Evolutionary conservation across 345 rosid genomes (phyloP), one percentile per base, ranked within the genome.

Genomic region (Citrus sinensis): DNA sequence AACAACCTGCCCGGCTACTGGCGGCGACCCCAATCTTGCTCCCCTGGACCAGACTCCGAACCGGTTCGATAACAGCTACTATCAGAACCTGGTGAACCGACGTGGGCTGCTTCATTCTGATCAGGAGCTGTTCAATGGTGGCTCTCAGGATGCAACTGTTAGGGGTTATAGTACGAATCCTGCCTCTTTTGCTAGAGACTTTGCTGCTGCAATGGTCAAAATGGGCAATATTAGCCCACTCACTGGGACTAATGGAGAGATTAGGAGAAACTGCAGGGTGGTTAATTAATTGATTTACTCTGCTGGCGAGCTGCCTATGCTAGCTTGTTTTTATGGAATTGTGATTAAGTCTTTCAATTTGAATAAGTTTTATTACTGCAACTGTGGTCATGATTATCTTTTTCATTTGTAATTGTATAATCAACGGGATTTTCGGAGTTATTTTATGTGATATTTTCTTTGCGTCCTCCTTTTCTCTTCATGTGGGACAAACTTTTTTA

Each of bases 81-180:
- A 71, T 75, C 30, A 5, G 39, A 65, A 74, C 70, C 82, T 89
- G 0, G 78, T 85, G 51, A 72, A 19, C 6, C 78, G 6, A 49
- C 84, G 84, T 2, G 92, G 88, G 20, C 82, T 89, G 20, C 87
- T 89, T 40, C 92, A 84, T 59, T 83, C 90, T 0, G 89, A 89
- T 76, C 88, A 87, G 76, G 83, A 80, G 65, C 81, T 89, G 7
- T 87, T 85, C 59, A 86, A 84, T 6, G 72, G 72, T 0, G 88
- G 86, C 2, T 84, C 87, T 4, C 80, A 81, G 27, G 81, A 87
- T 27, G 71, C 86, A 9, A 68, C 70, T 30, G 83, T 87, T 32
- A 67, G 83, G 62, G 70, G 72, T 34, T 87, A 79, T 19, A 82
- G 85, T 70, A 82, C 35, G 24, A 81, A 81, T 25, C 14, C 11